Base-by-base conservation (phyloP, 805 yeast genomes). In the Lipomyces anomalus region DNA sequence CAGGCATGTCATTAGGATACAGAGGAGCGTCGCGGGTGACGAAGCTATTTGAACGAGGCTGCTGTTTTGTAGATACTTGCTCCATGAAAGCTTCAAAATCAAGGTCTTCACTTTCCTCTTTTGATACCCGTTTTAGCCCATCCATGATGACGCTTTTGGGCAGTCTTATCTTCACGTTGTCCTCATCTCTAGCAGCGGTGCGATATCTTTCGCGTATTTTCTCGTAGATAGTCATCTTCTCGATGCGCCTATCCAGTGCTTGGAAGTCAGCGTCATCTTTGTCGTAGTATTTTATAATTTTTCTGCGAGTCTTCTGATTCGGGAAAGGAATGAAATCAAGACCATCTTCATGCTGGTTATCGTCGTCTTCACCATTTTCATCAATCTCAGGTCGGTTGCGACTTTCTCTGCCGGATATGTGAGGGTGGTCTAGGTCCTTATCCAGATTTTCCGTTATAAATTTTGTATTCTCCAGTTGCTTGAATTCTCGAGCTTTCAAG, bases 221-320 rank as follows among this genome's bases (percentile, higher is more conserved):
- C 16, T 50, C 53, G 11, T 40, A 20, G 29, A 30, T 41, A 29
- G 47, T 44, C 21, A 47, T 13, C 17, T 29, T 23, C 32, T 48
- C 53, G 24, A 50, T 50, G 22, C 46, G 38, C 17, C 50, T 41
- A 23, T 50, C 53, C 13, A 35, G 20, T 11, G 46, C 47, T 9
- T 22, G 18, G 26, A 44, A 44, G 22, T 45, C 36, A 44, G 47
- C 53, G 35, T 41, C 42, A 2, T 42, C 47, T 9, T 26, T 13
- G 17, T 35, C 43, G 38, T 48, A 50, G 5, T 38, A 26, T 13
- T 26, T 26, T 9, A 26, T 26, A 9, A 9, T 26, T 9, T 13
- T 9, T 9, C 30, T 13, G 30, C 13, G 11, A 13, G 30, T 26
- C 30, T 9, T 26, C 11, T 13, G 30, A 9, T 9, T 9, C 30